phyloP scores from a whole-genome alignment of 2,329 filamentous ascomycete genomes.

The Cadophora sp. region DNA sequence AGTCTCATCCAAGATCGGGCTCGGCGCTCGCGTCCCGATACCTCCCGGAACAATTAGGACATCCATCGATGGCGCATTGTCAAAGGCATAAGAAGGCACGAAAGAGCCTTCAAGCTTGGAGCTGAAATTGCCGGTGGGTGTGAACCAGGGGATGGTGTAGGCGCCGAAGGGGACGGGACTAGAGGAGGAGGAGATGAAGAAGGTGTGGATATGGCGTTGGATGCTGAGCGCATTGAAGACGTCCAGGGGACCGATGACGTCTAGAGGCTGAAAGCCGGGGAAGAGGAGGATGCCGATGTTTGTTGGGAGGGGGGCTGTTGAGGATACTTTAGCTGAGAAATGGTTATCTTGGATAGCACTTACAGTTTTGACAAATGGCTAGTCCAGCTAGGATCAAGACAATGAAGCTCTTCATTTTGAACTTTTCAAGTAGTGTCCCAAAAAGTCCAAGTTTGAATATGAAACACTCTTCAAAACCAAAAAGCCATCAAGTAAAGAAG shows the following conservation, averaged over 20 bases:
- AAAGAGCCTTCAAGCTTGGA: neutral
- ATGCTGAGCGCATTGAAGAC: conserved; percentile 2
- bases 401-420: neutral
- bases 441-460: too few relatives aligned
- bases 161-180: neutral
- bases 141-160: neutral
- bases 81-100: conserved; percentile 32
- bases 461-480: too few relatives aligned
- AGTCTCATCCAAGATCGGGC: conserved; percentile 42
- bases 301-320: neutral
- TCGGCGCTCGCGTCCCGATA: conserved; percentile 51
- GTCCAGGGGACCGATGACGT: conserved; percentile 1
- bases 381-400: neutral
- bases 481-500: too few relatives aligned
- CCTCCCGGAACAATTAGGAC: conserved; percentile 70
- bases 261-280: conserved; percentile 2
- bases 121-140: neutral
- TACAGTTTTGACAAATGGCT: neutral
- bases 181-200: neutral
- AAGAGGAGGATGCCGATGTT: conserved; percentile 9
- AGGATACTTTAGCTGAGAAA: too few relatives aligned
- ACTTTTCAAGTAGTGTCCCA: too few relatives aligned
- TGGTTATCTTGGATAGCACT: neutral
- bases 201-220: neutral
- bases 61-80: conserved; percentile 36